Evolutionary conservation across 495 filamentous ascomycete genomes (phyloP).

Genomic region (Podospora australis): DNA sequence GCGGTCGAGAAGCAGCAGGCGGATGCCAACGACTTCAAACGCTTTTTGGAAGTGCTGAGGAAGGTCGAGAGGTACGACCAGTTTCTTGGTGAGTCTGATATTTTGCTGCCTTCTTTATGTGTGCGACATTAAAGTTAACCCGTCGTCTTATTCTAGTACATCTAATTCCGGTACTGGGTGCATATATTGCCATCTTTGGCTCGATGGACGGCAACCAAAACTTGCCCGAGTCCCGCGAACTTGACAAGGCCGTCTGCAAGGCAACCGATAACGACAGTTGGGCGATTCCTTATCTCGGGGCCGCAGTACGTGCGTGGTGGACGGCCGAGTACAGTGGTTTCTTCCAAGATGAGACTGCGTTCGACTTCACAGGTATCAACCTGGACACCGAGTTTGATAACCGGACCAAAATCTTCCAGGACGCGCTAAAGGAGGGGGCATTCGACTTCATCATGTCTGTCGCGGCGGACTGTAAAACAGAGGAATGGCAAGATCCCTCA

Average conservation of each 20-base stretch:
- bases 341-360: conserved; percentile 64
- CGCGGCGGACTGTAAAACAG: conserved; percentile 62
- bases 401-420: conserved; percentile 62
- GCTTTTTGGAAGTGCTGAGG: conserved; percentile 58
- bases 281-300: conserved; percentile 65
- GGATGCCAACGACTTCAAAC: conserved; percentile 60
- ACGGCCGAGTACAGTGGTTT: conserved; percentile 86
- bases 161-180: conserved; percentile 67
- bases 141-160: conserved; percentile 53
- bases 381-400: conserved; percentile 57
- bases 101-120: neutral
- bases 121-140: neutral
- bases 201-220: conserved; percentile 56
- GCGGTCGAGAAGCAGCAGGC: conserved; percentile 69
- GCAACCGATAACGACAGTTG: conserved; percentile 59
- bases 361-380: conserved; percentile 50
- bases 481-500: conserved; percentile 75
- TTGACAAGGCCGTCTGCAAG: conserved; percentile 61
- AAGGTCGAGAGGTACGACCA: conserved; percentile 67
- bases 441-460: conserved; percentile 86
- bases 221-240: conserved; percentile 56
- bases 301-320: conserved; percentile 73
- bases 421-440: conserved; percentile 79
- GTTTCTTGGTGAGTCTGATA: conserved; percentile 27
- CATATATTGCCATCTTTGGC: conserved; percentile 67